Base-by-base conservation (phyloP, 176 grass and related monocot species). In the Cocos nucifera region DNA sequence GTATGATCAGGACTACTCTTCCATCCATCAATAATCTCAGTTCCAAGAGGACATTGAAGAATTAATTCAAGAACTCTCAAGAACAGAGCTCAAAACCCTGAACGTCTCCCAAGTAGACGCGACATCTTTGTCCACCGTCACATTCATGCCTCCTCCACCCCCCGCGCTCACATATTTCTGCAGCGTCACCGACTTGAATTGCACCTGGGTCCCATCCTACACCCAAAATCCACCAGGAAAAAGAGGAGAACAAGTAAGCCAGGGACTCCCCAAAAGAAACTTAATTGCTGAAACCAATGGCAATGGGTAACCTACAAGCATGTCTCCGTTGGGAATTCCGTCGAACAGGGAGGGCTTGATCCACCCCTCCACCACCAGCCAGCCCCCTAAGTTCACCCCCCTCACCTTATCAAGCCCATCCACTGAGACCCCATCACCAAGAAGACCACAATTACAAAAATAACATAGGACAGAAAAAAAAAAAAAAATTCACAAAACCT, bases 291-390 rank as follows among this genome's bases (percentile, higher is more conserved):
- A n/a, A 73, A 3, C 22, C 16, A 54, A 53, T 26, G 29, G 63
- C 29, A 6, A 61, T 29, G 52, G 19, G 49, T 50, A 61, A 53
- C 76, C 2, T 64, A 95, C 86, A 73, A 95, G 77, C 90, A 95
- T 89, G 72, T 89, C 90, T 12, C 82, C 56, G 54, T 86, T 95
- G 12, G 79, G 67, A 54, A 89, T 95, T 63, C 64, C 85, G n/a
- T 86, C 79, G 17, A 95, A 89, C 66, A 95, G 54, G 9, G 85
- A 83, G 58, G 90, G 90, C 64, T 77, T 89, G 70, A 95, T 89
- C 90, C 90, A 95, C 20, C 79, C 77, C 63, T 95, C 90, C 59
- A 89, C 73, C 67, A 95, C 90, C 51, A 95, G 62, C 90, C 86
- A 95, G 16, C 90, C 90, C 7, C 90, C 90, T 66, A 95, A 73